Conservation (phyloP, 768 basidiomycete species). For the Leccinum broughii region DNA sequence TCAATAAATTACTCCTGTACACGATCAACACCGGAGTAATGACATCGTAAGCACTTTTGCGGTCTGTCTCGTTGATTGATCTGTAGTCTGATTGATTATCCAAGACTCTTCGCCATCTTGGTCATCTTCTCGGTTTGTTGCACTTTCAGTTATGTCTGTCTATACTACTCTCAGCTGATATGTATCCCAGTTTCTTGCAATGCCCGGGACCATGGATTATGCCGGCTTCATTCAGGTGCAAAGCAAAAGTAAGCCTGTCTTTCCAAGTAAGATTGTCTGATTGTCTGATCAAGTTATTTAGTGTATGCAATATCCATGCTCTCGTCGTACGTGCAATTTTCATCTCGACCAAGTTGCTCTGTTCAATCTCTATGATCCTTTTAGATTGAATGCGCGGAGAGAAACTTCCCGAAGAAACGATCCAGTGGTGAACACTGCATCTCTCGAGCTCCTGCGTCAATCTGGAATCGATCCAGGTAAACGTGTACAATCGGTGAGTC, state of each 20-base stretch:
- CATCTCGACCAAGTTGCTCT: not conserved
- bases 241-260: not conserved
- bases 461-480: not conserved
- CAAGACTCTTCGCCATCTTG: not conserved
- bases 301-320: conserved; percentile 21
- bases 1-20: conserved; percentile 21
- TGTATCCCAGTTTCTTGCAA: not conserved
- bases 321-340: conserved; percentile 13
- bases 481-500: not conserved
- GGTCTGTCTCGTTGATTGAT: no score
- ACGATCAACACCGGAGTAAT: conserved; percentile 6
- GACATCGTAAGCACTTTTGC: not conserved
- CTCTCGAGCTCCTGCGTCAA: not conserved
- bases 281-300: not conserved
- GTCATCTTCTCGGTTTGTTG: not conserved
- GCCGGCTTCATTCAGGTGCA: not conserved
- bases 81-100: not conserved
- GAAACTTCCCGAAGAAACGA: not conserved
- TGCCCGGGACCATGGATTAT: not conserved
- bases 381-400: not conserved
- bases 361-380: not conserved
- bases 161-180: not conserved
- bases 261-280: not conserved
- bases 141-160: not conserved
- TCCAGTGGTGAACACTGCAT: not conserved